Conservation (phyloP, 495 filamentous ascomycete genomes). For the Chaetomium fimeti region DNA sequence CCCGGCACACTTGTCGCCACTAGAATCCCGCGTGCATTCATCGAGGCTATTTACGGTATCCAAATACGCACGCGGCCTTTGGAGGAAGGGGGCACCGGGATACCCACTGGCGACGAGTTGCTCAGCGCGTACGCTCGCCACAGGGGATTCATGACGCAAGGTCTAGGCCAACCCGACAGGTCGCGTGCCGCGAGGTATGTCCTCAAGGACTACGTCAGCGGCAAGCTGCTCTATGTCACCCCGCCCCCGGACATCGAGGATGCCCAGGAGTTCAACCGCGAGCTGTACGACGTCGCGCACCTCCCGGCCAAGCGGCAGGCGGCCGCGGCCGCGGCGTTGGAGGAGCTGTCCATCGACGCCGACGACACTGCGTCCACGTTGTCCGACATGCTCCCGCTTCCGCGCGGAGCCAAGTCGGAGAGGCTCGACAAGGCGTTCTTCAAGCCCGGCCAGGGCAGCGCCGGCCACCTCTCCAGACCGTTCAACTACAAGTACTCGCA, state of each 20-base stretch:
- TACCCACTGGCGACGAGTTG: constrained; percentile 84
- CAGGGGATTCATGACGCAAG: constrained; percentile 82
- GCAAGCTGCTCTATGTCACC: constrained; percentile 88
- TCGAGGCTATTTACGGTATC: constrained; percentile 92
- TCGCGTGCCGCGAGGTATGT: constrained; percentile 86
- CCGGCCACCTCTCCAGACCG: constrained; percentile 70
- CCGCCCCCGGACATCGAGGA: constrained; percentile 80
- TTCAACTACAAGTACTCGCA: constrained; percentile 86
- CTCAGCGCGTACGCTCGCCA: constrained; percentile 83
- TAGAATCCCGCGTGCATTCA: constrained; percentile 83
- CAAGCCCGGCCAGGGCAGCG: constrained; percentile 56
- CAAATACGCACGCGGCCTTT: constrained; percentile 75
- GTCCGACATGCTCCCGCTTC: constrained; percentile 48
- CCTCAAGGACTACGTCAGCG: constrained; percentile 96
- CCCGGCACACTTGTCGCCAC: constrained; percentile 83
- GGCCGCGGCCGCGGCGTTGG: constrained; percentile 52
- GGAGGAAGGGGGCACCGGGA: constrained; percentile 92
- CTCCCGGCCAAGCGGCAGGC: constrained; percentile 71
- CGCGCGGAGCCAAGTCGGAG: constrained; percentile 65
- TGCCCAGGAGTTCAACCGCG: constrained; percentile 74
- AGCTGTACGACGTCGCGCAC: constrained; percentile 77
- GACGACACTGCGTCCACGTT: constrained; percentile 44
- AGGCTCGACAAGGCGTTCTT: constrained; percentile 87
- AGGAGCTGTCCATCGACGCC: constrained; percentile 34
- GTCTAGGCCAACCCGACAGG: constrained; percentile 88